Evolutionary conservation across 2,329 filamentous ascomycete genomes (phyloP).

Genomic region (Aspergillus persii): DNA sequence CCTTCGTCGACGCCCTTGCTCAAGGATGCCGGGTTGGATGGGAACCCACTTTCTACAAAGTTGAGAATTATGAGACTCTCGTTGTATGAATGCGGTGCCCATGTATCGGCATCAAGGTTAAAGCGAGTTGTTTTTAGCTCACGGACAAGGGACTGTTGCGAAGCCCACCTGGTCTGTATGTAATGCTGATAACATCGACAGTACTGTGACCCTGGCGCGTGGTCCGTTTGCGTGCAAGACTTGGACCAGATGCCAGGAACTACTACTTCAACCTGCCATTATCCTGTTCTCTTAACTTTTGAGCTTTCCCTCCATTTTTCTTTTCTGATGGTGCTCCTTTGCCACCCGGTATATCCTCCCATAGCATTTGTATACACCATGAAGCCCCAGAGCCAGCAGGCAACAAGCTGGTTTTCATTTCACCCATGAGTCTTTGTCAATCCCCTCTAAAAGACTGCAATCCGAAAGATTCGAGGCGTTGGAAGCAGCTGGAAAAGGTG

Average conservation of each 20-base stretch:
- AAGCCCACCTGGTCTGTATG: slow-evolving; percentile 15
- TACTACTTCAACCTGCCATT: slow-evolving; percentile 33
- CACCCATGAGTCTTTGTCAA: slow-evolving; percentile 16
- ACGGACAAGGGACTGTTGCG: background rate
- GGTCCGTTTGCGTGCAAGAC: slow-evolving; percentile 26
- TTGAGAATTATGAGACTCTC: background rate
- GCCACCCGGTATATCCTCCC: slow-evolving; percentile 26
- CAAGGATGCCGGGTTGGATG: background rate
- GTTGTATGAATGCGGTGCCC: slow-evolving; percentile 6
- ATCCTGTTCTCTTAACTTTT: slow-evolving; percentile 10
- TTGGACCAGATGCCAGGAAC: slow-evolving; percentile 9
- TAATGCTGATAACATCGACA: slow-evolving; percentile 33
- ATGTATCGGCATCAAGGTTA: background rate
- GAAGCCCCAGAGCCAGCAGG: slow-evolving; percentile 16
- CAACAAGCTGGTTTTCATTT: slow-evolving; percentile 12
- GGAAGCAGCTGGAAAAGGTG: slow-evolving; percentile 2
- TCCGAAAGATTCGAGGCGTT: slow-evolving; percentile 10
- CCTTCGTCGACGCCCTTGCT: slow-evolving; percentile 10
- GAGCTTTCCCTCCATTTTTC: background rate
- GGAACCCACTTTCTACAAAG: slow-evolving; percentile 1
- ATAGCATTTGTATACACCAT: slow-evolving; percentile 25
- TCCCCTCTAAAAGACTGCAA: slow-evolving; percentile 9
- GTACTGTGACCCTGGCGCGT: slow-evolving; percentile 30
- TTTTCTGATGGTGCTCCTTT: slow-evolving; percentile 11
- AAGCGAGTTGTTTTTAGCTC: background rate